phyloP scores from a whole-genome alignment of 2,329 filamentous ascomycete species.

The Escovopsis sp. region DNA sequence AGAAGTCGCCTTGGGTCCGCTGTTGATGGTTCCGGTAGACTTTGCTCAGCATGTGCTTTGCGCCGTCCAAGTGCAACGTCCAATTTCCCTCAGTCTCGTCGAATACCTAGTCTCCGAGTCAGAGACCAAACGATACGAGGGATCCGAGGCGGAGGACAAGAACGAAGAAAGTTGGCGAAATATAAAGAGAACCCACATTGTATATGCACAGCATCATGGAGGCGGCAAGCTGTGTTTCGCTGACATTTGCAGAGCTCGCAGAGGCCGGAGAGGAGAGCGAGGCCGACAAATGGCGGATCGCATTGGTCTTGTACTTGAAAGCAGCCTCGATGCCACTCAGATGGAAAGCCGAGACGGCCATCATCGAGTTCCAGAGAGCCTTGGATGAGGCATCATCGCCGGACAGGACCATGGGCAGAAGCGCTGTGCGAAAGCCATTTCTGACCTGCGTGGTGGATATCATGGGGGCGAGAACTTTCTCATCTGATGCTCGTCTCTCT shows the following conservation, averaged over 20 bases:
- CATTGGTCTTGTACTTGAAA: conserved; percentile 26
- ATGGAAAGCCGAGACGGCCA: conserved; percentile 30
- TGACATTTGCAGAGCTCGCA: conserved; percentile 9
- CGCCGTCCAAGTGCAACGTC: conserved; percentile 29
- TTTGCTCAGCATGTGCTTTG: conserved; percentile 21
- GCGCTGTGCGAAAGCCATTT: conserved; percentile 31
- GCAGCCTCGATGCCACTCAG: conserved; percentile 23
- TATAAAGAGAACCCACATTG: conserved; percentile 20
- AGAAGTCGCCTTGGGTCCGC: conserved; percentile 20
- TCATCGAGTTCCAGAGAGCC: conserved; percentile 28
- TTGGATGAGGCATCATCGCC: conserved; percentile 18
- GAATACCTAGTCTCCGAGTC: conserved; percentile 24
- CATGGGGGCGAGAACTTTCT: conserved; percentile 25
- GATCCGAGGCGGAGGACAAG: too few species aligned
- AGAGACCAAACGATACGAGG: neutral
- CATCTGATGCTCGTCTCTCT: conserved; percentile 15
- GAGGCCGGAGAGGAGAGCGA: conserved; percentile 18
- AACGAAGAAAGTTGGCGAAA: neutral
- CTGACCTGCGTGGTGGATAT: conserved; percentile 31
- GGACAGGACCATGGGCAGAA: conserved; percentile 31
- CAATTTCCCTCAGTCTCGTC: conserved; percentile 32
- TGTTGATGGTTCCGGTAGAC: conserved; percentile 11
- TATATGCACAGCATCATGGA: conserved; percentile 38
- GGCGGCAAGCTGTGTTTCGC: conserved; percentile 27
- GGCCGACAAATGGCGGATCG: conserved; percentile 24